Percentiles rank a stretch among this genome's conserved stretches.
Evolutionary conservation across 345 rosid species (phyloP).

Genomic region (Gossypium longicalyx): DNA sequence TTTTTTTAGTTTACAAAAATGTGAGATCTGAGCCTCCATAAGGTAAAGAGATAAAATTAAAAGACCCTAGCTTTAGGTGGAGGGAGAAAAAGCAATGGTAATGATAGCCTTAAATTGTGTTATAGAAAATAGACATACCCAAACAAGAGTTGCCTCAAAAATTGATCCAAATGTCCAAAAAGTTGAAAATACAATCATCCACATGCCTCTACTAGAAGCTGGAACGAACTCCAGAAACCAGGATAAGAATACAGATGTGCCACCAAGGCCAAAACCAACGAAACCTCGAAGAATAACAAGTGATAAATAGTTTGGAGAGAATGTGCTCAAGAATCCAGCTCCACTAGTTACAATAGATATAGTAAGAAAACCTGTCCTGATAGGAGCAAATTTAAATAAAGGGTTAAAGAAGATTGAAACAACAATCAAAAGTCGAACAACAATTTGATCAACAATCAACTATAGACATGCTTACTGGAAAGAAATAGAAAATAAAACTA

Average conservation of each 20-base stretch:
- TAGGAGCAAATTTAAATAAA: not conserved
- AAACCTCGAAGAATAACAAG: constrained; percentile 38
- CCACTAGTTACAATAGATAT: constrained; percentile 39
- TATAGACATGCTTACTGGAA: no score
- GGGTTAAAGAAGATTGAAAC: no score
- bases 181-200: constrained; percentile 55
- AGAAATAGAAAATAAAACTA: no score
- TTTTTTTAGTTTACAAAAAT: not conserved
- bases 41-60: not conserved
- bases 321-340: constrained; percentile 54
- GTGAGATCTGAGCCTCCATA: not conserved
- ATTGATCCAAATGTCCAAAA: constrained; percentile 58
- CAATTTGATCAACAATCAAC: no score
- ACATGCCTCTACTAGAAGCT: constrained; percentile 44
- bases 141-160: constrained; percentile 51
- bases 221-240: constrained; percentile 63
- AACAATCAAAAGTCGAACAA: no score
- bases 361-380: constrained; percentile 46
- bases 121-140: constrained; percentile 32
- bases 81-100: not conserved
- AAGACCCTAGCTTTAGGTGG: not conserved
- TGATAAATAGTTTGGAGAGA: constrained; percentile 41
- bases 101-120: not conserved
- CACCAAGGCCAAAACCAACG: constrained; percentile 63
- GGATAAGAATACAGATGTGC: constrained; percentile 49